These are phyloP conservation scores for Sugiyamaella boreocaroliniensis DNA, from an alignment of 805 yeast species.

Conservation along the genomic window DNA sequence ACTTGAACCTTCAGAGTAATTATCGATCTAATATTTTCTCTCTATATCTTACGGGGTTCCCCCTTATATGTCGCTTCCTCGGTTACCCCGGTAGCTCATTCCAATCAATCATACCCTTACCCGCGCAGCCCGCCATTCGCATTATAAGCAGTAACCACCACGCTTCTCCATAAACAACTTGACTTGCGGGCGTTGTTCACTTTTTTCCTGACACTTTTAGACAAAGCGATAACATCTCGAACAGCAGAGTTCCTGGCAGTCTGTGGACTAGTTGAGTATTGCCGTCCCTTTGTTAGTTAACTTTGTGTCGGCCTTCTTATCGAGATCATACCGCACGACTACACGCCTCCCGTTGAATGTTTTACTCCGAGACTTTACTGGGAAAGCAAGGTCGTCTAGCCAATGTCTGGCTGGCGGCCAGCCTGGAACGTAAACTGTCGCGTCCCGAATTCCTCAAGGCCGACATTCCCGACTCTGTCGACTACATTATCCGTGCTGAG, in stretches of 20 bases:
- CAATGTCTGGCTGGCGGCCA: conserved; percentile 89
- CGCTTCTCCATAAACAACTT: background rate
- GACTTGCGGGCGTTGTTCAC: background rate
- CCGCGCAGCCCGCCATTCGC: background rate
- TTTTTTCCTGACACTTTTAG: too few relatives aligned
- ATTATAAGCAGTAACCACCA: background rate
- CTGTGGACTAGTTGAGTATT: too few relatives aligned
- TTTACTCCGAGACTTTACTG: conserved; percentile 46
- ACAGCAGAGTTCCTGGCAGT: too few relatives aligned
- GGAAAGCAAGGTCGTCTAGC: conserved; percentile 79
- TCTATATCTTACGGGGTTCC: background rate
- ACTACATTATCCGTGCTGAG: conserved; percentile 50
- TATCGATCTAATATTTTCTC: too few relatives aligned
- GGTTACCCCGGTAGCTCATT: background rate
- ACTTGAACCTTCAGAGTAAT: too few relatives aligned
- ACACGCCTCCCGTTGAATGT: conserved; percentile 32
- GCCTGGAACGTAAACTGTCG: conserved; percentile 69
- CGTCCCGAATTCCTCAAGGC: conserved; percentile 68
- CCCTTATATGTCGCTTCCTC: background rate
- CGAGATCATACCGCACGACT: background rate
- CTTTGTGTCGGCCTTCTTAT: too few relatives aligned
- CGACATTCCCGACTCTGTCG: conserved; percentile 58
- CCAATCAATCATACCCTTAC: background rate
- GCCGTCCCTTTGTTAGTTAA: too few relatives aligned
- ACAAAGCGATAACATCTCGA: too few relatives aligned